A percentile compares a stretch with the other conserved stretches of the same genome.
phyloP scores from a whole-genome alignment of 257 asterid genomes.

The Nemophila menziesii region DNA sequence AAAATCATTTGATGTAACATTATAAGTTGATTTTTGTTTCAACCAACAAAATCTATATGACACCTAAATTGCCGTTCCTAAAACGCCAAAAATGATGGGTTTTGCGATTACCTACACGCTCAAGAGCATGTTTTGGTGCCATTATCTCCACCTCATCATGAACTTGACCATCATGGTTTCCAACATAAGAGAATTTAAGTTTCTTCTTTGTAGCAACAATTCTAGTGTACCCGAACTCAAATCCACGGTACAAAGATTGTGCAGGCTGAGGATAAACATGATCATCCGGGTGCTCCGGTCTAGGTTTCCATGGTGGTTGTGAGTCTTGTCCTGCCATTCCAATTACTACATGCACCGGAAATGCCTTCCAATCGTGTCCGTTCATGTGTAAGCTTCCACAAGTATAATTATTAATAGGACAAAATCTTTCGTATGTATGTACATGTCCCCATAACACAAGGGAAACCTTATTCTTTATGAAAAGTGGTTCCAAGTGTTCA shows the following conservation, averaged over 20 bases:
- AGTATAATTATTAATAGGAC: constrained; percentile 59
- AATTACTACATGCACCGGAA: constrained; percentile 63
- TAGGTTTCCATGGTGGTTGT: constrained; percentile 72
- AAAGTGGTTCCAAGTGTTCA: constrained; percentile 53
- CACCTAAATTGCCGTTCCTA: background rate
- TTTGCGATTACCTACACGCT: constrained; percentile 15
- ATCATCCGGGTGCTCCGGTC: constrained; percentile 39
- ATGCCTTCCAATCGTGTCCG: constrained; percentile 26
- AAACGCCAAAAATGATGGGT: background rate
- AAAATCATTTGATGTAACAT: too few relatives aligned
- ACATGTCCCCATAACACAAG: constrained; percentile 81
- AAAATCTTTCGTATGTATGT: constrained; percentile 69
- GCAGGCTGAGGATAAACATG: constrained; percentile 69
- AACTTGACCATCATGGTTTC: constrained; percentile 75
- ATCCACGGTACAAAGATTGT: constrained; percentile 53
- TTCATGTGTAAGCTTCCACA: constrained; percentile 47
- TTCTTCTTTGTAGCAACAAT: constrained; percentile 46
- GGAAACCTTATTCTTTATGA: constrained; percentile 50
- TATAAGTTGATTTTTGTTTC: too few relatives aligned
- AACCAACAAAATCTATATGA: background rate
- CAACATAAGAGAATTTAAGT: constrained; percentile 49
- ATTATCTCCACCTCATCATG: constrained; percentile 59
- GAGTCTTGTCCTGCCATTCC: constrained; percentile 92
- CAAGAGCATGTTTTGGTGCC: constrained; percentile 43
- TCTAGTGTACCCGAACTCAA: constrained; percentile 61